A percentile compares a stretch with the other conserved stretches of the same genome.
These are phyloP conservation scores for Boletus sp. DNA, from an alignment of 768 basidiomycete genomes.

Conservation along the genomic window DNA sequence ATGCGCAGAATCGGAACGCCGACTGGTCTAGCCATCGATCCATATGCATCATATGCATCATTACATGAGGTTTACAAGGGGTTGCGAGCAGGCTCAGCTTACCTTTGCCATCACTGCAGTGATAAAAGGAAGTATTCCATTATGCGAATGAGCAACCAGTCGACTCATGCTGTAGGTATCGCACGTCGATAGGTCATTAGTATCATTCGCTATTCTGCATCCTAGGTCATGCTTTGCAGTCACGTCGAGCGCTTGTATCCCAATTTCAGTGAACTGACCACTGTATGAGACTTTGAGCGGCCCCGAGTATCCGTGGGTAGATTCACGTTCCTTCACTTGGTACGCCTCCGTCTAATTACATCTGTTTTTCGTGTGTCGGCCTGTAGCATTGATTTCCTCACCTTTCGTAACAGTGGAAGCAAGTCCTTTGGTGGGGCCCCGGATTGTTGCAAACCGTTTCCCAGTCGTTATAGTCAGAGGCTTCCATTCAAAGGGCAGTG, in stretches of 20 bases:
- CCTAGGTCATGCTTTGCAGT: conserved; percentile 46
- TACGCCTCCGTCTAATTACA: conserved; percentile 21
- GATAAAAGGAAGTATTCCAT: background rate
- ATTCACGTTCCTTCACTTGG: conserved; percentile 9
- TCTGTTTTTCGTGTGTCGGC: too few species aligned
- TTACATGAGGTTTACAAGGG: background rate
- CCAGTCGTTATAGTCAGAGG: conserved; percentile 53
- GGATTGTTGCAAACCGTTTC: conserved; percentile 7
- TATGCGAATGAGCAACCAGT: background rate
- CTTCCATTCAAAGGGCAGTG: background rate
- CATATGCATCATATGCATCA: conserved; percentile 39
- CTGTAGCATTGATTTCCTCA: background rate
- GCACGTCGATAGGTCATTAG: too few species aligned
- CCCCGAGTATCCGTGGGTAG: conserved; percentile 24
- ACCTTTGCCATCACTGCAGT: conserved; percentile 55
- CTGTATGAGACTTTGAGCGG: conserved; percentile 26
- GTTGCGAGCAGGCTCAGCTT: conserved; percentile 5
- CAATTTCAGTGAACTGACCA: conserved; percentile 39
- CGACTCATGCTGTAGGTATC: conserved; percentile 48
- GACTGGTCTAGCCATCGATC: conserved; percentile 49
- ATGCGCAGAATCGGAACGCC: conserved; percentile 56
- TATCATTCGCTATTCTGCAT: conserved; percentile 42
- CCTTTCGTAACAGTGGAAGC: conserved; percentile 27
- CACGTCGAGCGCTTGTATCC: conserved; percentile 45
- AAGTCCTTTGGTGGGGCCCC: conserved; percentile 27